A percentile compares a stretch with the other conserved stretches of the same genome.
Evolutionary conservation across 2,329 filamentous ascomycete species (phyloP).

Genomic region (Aaosphaeria arxii): DNA sequence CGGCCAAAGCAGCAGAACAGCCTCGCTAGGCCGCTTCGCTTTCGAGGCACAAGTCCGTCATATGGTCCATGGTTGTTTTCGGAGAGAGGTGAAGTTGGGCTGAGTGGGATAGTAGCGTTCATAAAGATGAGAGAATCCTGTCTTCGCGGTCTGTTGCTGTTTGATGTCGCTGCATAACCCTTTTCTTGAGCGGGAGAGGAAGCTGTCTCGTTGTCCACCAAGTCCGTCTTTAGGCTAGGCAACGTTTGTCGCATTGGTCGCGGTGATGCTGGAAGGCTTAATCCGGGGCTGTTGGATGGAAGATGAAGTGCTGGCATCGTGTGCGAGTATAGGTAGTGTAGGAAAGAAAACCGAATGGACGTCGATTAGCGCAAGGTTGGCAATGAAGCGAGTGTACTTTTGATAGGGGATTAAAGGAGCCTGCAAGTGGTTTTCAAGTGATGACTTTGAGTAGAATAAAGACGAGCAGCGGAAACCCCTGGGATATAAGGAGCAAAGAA

Average conservation of each 20-base stretch:
- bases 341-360: no score
- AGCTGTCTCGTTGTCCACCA: no score
- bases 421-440: no score
- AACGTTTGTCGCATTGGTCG: not conserved
- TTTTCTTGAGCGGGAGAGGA: not conserved
- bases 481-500: no score
- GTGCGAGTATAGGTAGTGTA: no score
- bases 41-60: constrained; percentile 24
- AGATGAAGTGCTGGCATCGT: no score
- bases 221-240: no score
- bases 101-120: constrained; percentile 33
- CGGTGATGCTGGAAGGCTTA: not conserved
- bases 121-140: constrained; percentile 29
- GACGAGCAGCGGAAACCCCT: no score
- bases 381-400: no score
- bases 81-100: constrained; percentile 18
- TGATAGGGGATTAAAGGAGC: no score
- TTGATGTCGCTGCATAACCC: not conserved
- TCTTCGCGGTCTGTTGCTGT: constrained; percentile 13
- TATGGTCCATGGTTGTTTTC: constrained; percentile 16
- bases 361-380: no score
- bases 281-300: not conserved
- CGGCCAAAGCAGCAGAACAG: constrained; percentile 34
- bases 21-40: constrained; percentile 25
- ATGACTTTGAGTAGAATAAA: no score